Percentiles rank a stretch among this genome's conserved stretches.
These are phyloP conservation scores for Aspergillus puulaauensis DNA, from an alignment of 2,329 filamentous ascomycete genomes.

Conservation along the genomic window DNA sequence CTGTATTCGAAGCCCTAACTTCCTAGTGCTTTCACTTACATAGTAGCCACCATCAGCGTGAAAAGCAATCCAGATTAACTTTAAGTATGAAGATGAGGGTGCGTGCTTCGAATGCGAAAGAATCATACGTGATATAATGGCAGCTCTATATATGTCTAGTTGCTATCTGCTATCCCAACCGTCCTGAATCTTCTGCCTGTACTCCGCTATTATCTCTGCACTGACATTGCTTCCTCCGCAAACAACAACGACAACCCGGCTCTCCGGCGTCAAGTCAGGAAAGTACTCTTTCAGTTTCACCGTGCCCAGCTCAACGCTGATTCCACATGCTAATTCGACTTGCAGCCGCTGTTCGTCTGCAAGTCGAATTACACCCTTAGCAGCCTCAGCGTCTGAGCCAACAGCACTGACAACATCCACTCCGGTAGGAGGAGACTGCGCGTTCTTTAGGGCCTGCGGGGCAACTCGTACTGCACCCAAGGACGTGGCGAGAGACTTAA, in stretches of 20 bases:
- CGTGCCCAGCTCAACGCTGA: slow-evolving; percentile 58
- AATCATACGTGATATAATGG: too few relatives aligned
- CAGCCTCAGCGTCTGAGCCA: slow-evolving; percentile 72
- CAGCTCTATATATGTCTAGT: too few relatives aligned
- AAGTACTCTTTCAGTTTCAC: slow-evolving; percentile 25
- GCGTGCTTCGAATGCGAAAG: too few relatives aligned
- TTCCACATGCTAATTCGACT: slow-evolving; percentile 80
- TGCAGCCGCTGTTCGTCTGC: slow-evolving; percentile 76
- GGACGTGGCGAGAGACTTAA: slow-evolving; percentile 71
- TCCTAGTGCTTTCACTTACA: too few relatives aligned
- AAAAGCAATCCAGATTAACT: too few relatives aligned
- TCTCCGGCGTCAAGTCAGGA: slow-evolving; percentile 28
- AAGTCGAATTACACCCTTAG: slow-evolving; percentile 69
- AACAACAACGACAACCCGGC: slow-evolving; percentile 37
- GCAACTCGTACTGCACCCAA: slow-evolving; percentile 69
- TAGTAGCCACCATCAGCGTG: too few relatives aligned
- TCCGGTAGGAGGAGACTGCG: slow-evolving; percentile 38
- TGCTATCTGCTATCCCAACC: slow-evolving; percentile 25
- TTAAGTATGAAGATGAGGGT: too few relatives aligned
- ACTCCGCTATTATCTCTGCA: slow-evolving; percentile 51
- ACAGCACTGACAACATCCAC: slow-evolving; percentile 58
- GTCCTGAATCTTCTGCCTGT: slow-evolving; percentile 42
- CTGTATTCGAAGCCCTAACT: too few relatives aligned
- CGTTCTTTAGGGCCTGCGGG: slow-evolving; percentile 63
- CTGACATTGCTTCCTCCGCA: slow-evolving; percentile 52